Percentiles rank a stretch among this genome's conserved stretches.
Conservation (phyloP, 2,329 filamentous ascomycete species). For the Metarhizium humberi region DNA sequence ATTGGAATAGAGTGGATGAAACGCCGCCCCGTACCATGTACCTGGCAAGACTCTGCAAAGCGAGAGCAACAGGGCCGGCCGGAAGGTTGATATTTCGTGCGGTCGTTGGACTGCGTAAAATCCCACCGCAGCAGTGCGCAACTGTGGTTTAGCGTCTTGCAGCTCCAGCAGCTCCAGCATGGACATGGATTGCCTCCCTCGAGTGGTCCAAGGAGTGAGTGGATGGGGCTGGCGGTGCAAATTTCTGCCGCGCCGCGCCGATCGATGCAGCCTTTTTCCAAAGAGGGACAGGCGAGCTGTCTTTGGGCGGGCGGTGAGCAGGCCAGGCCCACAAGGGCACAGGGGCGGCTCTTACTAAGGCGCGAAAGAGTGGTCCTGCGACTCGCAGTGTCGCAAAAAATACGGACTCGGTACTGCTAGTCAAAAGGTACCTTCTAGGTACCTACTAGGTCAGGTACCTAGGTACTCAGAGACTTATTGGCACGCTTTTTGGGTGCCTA, state of each 20-base stretch:
- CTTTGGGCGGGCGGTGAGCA: constrained; percentile 1
- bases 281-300: background rate
- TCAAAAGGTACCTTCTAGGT: background rate
- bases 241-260: constrained; percentile 8
- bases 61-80: background rate
- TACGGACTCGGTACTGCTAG: background rate
- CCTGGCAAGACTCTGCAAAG: background rate
- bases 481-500: too few relatives aligned
- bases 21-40: background rate
- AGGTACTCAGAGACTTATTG: background rate
- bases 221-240: constrained; percentile 1
- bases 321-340: background rate
- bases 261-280: background rate
- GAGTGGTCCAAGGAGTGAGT: background rate
- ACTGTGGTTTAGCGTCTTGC: too few relatives aligned
- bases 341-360: background rate
- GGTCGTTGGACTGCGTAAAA: background rate
- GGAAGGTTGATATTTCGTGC: constrained; percentile 1
- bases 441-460: background rate
- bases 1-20: background rate
- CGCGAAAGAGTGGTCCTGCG: background rate
- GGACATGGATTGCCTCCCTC: background rate
- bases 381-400: background rate
- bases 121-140: background rate
- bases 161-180: background rate